Conservation (phyloP, 257 asterid species). For the Ophiorrhiza pumila region DNA sequence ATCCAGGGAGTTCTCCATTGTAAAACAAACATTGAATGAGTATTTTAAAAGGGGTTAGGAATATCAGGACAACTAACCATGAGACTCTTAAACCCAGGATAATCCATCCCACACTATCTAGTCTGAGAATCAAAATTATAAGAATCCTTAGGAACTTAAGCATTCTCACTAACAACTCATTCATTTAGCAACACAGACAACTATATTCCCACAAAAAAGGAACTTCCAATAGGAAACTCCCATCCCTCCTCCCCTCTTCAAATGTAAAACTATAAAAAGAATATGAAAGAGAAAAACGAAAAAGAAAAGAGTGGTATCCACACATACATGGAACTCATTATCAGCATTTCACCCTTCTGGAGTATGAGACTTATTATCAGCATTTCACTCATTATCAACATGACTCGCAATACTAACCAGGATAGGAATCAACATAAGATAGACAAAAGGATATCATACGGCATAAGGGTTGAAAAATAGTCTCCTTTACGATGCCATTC, state of each 20-base stretch:
- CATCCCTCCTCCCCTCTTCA: no score
- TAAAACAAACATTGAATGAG: neutral
- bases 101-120: no score
- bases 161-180: no score
- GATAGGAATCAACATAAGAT: neutral
- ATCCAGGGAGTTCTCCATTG: neutral
- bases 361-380: neutral
- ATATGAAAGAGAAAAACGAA: no score
- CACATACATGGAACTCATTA: neutral
- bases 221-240: neutral
- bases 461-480: slow-evolving; percentile 82
- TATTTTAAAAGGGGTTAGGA: neutral
- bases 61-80: neutral
- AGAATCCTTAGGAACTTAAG: neutral
- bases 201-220: neutral
- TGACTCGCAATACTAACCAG: slow-evolving; percentile 7
- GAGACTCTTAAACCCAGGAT: neutral
- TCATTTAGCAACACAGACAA: neutral
- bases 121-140: neutral
- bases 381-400: neutral
- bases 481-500: slow-evolving; percentile 99
- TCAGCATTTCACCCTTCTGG: neutral
- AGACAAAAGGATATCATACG: slow-evolving; percentile 88
- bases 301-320: neutral
- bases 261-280: no score